Conservation (phyloP, 2,329 filamentous ascomycete species). For the Exophiala bonariae region DNA sequence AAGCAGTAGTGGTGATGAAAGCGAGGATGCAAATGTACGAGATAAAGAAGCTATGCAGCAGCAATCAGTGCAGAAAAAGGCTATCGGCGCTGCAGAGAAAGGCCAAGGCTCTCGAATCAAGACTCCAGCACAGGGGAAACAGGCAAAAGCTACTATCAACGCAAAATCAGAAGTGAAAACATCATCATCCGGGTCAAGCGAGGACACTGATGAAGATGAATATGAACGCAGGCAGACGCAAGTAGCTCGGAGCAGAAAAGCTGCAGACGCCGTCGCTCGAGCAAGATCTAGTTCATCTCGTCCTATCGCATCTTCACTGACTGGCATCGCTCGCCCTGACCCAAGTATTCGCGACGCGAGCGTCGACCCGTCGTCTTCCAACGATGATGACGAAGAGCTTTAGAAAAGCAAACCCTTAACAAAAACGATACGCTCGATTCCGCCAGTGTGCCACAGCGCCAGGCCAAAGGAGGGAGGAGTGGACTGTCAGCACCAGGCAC, state of each 20-base stretch:
- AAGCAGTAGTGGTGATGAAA: constrained; percentile 7
- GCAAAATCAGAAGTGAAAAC: not conserved
- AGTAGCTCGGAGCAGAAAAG: too few species aligned
- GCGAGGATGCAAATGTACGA: not conserved
- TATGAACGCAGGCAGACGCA: too few species aligned
- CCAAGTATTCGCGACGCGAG: constrained; percentile 15
- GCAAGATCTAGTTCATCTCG: not conserved
- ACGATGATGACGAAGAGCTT: constrained; percentile 4
- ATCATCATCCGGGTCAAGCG: too few species aligned
- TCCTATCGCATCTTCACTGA: not conserved
- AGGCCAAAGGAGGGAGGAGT: too few species aligned
- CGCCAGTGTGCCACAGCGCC: too few species aligned
- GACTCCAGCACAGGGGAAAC: not conserved
- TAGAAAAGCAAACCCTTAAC: not conserved
- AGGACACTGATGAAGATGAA: too few species aligned
- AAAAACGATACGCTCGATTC: too few species aligned
- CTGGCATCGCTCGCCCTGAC: constrained; percentile 5
- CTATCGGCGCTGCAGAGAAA: not conserved
- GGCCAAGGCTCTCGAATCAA: not conserved
- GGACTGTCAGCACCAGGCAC: too few species aligned
- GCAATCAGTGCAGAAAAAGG: not conserved
- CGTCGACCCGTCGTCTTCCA: constrained; percentile 1
- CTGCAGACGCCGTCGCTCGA: not conserved
- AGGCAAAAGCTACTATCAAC: not conserved
- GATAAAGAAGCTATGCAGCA: not conserved